Evolutionary conservation across 2,329 filamentous ascomycete genomes (phyloP).

Genomic region (Juglanconis sp.): DNA sequence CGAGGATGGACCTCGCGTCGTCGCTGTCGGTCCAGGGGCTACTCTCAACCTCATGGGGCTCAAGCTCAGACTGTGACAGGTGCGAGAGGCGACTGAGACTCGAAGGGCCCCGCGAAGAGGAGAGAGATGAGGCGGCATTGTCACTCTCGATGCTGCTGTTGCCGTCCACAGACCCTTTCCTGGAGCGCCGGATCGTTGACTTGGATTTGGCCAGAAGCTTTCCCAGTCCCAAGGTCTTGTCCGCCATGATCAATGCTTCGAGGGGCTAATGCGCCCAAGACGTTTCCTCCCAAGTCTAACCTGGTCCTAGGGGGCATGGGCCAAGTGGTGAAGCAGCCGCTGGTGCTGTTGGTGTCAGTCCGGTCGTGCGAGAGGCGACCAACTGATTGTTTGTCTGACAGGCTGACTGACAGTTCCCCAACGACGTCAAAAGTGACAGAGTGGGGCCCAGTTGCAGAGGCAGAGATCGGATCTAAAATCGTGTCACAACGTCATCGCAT

Average conservation of each 20-base stretch:
- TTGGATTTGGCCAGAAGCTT: conserved; percentile 53
- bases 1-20: conserved; percentile 26
- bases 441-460: background rate
- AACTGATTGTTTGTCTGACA: background rate
- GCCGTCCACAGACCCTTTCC: conserved; percentile 41
- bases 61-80: conserved; percentile 28
- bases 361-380: background rate
- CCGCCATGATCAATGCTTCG: conserved; percentile 20
- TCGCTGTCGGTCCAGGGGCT: conserved; percentile 38
- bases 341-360: background rate
- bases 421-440: no score
- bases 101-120: conserved; percentile 4
- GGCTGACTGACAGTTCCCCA: no score
- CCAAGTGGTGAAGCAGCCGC: background rate
- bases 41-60: conserved; percentile 32
- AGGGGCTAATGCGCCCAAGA: background rate
- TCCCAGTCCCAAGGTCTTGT: conserved; percentile 41
- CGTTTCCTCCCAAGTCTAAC: conserved; percentile 4
- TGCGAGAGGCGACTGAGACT: conserved; percentile 13
- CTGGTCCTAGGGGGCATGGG: background rate
- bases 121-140: conserved; percentile 21
- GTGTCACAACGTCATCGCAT: background rate
- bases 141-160: conserved; percentile 24
- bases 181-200: conserved; percentile 43
- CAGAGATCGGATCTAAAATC: background rate